A percentile compares a stretch with the other conserved stretches of the same genome.
These are phyloP conservation scores for Xylaria polymorpha DNA, from an alignment of 2,329 filamentous ascomycete species.

Conservation along the genomic window DNA sequence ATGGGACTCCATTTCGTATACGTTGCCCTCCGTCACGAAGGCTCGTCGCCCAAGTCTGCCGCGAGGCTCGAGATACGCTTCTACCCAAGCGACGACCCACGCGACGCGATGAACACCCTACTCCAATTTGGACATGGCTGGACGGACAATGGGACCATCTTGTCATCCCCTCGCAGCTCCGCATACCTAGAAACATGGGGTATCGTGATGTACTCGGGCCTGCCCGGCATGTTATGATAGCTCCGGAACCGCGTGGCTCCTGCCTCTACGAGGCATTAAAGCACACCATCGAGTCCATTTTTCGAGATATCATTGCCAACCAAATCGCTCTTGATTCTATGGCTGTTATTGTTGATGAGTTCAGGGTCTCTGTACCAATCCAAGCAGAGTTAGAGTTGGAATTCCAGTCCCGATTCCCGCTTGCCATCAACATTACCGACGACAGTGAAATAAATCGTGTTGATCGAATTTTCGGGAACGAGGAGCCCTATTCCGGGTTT, in stretches of 20 bases:
- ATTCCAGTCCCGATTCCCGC: neutral
- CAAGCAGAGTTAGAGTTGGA: neutral
- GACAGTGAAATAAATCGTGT: neutral
- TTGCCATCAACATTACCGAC: neutral
- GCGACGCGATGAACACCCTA: too few species aligned
- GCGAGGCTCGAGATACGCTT: neutral
- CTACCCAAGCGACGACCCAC: neutral
- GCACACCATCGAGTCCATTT: neutral
- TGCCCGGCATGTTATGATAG: neutral
- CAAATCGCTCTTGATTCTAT: neutral
- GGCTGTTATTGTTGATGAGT: neutral
- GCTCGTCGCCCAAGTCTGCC: neutral
- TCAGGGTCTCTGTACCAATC: neutral
- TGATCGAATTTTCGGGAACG: neutral
- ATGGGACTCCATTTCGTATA: neutral
- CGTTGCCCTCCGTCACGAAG: neutral
- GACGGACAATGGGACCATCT: neutral
- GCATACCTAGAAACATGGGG: neutral
- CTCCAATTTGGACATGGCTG: neutral
- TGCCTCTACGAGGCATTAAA: neutral
- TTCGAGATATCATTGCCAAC: neutral
- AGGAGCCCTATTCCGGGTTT: too few species aligned
- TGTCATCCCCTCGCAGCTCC: neutral
- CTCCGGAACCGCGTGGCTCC: neutral
- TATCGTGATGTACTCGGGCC: neutral